These are phyloP conservation scores for Glycyrrhiza uralensis DNA, from an alignment of 306 rosid species.

Conservation along the genomic window DNA sequence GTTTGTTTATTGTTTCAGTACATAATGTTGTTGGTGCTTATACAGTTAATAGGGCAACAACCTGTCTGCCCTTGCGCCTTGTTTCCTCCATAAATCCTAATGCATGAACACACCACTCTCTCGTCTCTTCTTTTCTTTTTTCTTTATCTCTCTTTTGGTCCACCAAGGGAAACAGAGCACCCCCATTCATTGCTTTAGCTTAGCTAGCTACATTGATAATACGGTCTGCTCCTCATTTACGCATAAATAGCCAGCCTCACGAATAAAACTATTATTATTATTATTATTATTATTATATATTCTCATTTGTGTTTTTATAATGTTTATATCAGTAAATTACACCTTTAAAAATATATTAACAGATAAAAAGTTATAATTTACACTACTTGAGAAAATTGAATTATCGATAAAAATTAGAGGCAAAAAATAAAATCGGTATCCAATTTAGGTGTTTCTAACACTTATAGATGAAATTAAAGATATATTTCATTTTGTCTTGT, in stretches of 20 bases:
- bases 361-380: no score
- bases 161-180: constrained; percentile 15
- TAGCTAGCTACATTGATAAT: constrained; percentile 25
- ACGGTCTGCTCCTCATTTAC: neutral
- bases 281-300: no score
- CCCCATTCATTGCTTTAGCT: constrained; percentile 29
- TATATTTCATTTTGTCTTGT: no score
- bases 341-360: no score
- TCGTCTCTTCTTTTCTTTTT: neutral
- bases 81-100: constrained; percentile 33
- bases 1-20: constrained; percentile 38
- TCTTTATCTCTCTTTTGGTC: constrained; percentile 30
- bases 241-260: neutral
- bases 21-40: constrained; percentile 30
- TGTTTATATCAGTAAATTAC: no score
- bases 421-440: no score
- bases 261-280: neutral
- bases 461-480: no score
- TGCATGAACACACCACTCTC: constrained; percentile 19
- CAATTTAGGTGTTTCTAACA: no score
- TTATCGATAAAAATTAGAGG: no score
- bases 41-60: constrained; percentile 38
- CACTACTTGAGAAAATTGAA: no score
- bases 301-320: no score
- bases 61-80: constrained; percentile 22